A percentile compares a stretch with the other conserved stretches of the same genome.
phyloP scores from a whole-genome alignment of 345 rosid species.

The Acer saccharum region DNA sequence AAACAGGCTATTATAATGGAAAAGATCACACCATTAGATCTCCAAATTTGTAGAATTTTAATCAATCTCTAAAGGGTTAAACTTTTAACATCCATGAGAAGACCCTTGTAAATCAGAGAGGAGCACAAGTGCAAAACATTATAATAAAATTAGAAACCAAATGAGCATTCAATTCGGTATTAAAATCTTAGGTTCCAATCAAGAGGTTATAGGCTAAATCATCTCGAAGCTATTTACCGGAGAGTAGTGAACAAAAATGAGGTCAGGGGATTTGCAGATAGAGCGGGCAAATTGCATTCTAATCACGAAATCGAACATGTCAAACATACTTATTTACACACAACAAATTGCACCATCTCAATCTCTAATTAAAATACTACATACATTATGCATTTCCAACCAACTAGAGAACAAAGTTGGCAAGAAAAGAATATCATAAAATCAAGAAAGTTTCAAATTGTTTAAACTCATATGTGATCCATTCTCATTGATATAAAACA shows the following conservation, averaged over 20 bases:
- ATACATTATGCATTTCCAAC: neutral
- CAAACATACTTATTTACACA: neutral
- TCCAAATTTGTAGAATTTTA: neutral
- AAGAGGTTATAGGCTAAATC: too few species aligned
- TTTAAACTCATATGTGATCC: too few species aligned
- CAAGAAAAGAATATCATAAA: neutral
- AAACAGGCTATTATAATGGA: neutral
- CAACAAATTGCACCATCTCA: neutral
- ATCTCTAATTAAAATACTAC: neutral
- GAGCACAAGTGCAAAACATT: too few species aligned
- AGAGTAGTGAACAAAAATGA: too few species aligned
- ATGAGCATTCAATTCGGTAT: neutral
- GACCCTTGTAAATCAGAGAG: too few species aligned
- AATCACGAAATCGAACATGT: neutral
- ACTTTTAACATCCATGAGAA: neutral
- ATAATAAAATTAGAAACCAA: neutral
- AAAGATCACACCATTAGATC: neutral
- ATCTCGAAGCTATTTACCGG: too few species aligned
- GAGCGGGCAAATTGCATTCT: too few species aligned
- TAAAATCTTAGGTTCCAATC: too few species aligned
- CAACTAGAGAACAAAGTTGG: too few species aligned
- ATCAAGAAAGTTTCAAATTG: neutral
- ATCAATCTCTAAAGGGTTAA: neutral
- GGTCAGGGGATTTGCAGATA: too few species aligned
- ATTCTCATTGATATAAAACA: too few species aligned